Evolutionary conservation across 2,329 filamentous ascomycete species (phyloP).

Genomic region (Calonectria pauciramosa): DNA sequence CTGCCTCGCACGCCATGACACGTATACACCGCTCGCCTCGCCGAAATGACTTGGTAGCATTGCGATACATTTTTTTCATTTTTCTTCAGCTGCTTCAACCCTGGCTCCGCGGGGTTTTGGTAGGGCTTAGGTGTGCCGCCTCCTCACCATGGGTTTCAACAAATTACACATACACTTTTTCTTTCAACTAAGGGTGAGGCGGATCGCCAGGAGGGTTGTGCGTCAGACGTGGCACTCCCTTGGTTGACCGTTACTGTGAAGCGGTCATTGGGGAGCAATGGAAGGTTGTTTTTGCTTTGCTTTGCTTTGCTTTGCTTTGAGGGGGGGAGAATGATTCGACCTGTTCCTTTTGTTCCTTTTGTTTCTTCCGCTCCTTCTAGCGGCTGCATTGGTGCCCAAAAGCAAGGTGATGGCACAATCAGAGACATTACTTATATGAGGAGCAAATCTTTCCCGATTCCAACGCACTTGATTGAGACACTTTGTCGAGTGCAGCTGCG

Average conservation of each 20-base stretch:
- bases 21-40: conserved; percentile 3
- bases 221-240: conserved; percentile 21
- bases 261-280: neutral
- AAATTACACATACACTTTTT: neutral
- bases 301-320: neutral
- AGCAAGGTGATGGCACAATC: neutral
- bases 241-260: conserved; percentile 7
- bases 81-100: neutral
- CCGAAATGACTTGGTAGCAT: conserved; percentile 1
- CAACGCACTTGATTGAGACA: neutral
- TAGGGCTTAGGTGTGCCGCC: neutral
- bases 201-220: neutral
- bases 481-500: neutral
- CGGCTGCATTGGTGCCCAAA: neutral
- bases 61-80: neutral
- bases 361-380: neutral
- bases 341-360: neutral
- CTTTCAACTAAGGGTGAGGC: neutral
- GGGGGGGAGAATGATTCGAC: neutral
- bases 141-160: neutral
- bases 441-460: neutral
- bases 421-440: neutral
- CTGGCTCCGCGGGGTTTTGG: neutral
- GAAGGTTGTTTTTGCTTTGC: neutral
- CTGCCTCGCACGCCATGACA: neutral